phyloP scores from a whole-genome alignment of 2,329 filamentous ascomycete species.

The Arachnomyces sp. region DNA sequence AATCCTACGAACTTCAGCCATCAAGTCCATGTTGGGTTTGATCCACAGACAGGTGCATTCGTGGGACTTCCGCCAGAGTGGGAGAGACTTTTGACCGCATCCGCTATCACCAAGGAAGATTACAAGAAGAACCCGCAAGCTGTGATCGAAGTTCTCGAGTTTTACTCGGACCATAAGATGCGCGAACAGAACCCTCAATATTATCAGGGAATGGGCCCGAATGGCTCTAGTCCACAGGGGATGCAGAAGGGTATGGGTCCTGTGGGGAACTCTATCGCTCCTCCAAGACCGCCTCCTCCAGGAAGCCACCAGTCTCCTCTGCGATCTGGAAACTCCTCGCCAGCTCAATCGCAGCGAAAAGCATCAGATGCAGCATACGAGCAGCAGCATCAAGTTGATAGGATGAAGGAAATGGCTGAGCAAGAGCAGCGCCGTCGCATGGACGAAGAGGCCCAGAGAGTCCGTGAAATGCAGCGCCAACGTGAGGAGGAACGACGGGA shows the following conservation, averaged over 20 bases:
- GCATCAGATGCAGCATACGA: constrained; percentile 50
- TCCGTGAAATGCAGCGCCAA: constrained; percentile 28
- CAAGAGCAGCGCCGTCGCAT: constrained; percentile 39
- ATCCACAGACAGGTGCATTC: constrained; percentile 89
- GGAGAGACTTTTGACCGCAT: constrained; percentile 92
- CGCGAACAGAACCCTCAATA: constrained; percentile 54
- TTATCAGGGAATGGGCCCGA: constrained; percentile 54
- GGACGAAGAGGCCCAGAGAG: constrained; percentile 47
- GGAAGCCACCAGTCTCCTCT: constrained; percentile 34
- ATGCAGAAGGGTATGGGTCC: constrained; percentile 45
- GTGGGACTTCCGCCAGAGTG: constrained; percentile 91
- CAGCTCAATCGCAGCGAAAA: constrained; percentile 33
- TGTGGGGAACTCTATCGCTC: constrained; percentile 52
- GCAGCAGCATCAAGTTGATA: constrained; percentile 35
- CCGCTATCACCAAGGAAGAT: constrained; percentile 95
- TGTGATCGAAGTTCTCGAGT: constrained; percentile 58
- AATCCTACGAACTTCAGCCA: constrained; percentile 98
- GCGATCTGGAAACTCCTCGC: constrained; percentile 26
- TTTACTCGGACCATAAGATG: constrained; percentile 61
- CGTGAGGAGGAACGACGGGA: constrained; percentile 63
- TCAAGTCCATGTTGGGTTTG: constrained; percentile 93
- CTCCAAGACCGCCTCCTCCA: constrained; percentile 59
- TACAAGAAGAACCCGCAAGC: constrained; percentile 94
- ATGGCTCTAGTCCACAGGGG: constrained; percentile 44
- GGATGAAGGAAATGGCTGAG: constrained; percentile 51